Evolutionary conservation across 805 yeast genomes (phyloP), one percentile per base, ranked within the genome.

Genomic region (Candida sanyiensis): DNA sequence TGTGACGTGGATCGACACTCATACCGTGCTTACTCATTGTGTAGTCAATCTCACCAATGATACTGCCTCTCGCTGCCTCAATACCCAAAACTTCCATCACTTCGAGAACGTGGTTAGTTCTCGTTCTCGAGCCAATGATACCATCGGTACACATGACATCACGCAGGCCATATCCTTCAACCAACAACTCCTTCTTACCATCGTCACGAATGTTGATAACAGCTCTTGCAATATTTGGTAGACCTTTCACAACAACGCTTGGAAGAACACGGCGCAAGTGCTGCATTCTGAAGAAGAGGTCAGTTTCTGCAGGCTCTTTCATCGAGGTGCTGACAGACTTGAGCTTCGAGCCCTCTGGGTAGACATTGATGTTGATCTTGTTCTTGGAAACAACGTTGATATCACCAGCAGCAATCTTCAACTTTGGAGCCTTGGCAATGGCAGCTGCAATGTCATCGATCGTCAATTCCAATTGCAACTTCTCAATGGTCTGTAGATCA

Each of bases 1-100:
- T 89, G 62, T 93, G 99, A 71, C 99, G 95, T 45, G 97, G 98
- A 71, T 93, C 99, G 35, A 93, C 97, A 61, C 95, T 86, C 98
- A 93, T 93, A 64, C 99, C 99, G 70, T 93, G 98, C 64, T 88
- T 87, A 58, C 95, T 80, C 99, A 93, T 93, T 39, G 98, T 93
- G 58, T 88, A 88, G 58, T 85, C 95, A 62, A 93, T 93, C 67
- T 93, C 99, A 47, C 79, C 79, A 58, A 93, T 83, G 59, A 93
- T 93, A 51, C 95, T 82, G 1, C 87, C 67, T 60, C 99, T 75
- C 2, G 98, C 98, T 2, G 99, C 99, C 62, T 93, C 99, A 48
- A 93, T 94, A 55, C 99, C 99, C 45, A 93, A 69, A 5, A 90
- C 97, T 47, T 77, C 77, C 50, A 75, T 77, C 46, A 90, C 88